Evolutionary conservation across 305 asterid genomes (phyloP).

Genomic region (Fraxinus xanthoxyloides): DNA sequence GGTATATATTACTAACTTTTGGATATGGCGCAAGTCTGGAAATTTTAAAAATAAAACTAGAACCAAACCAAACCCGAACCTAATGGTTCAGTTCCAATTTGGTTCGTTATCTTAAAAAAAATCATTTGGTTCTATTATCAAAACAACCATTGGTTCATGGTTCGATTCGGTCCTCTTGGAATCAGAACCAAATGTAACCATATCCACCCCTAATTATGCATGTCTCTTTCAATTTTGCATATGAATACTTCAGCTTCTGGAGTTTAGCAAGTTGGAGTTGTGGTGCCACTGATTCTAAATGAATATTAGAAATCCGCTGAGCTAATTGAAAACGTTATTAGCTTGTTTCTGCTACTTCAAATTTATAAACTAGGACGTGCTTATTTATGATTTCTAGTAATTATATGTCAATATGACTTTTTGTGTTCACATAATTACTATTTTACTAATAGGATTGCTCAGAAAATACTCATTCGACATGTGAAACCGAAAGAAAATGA

Average conservation of each 20-base stretch:
- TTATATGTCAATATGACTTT: conserved; percentile 13
- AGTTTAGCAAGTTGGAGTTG: background rate
- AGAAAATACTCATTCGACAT: conserved; percentile 36
- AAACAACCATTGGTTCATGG: background rate
- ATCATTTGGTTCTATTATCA: background rate
- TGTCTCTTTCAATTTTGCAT: background rate
- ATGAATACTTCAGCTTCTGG: background rate
- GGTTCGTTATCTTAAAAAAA: background rate
- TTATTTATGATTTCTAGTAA: background rate
- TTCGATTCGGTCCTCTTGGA: no score
- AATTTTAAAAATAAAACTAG: background rate
- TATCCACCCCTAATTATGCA: background rate
- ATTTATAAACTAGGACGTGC: background rate
- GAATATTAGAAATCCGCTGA: background rate
- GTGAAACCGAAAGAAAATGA: conserved; percentile 40
- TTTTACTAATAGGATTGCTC: conserved; percentile 52
- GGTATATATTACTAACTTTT: no score
- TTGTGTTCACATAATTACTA: background rate
- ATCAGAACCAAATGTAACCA: background rate
- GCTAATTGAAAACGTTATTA: background rate
- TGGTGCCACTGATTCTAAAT: background rate
- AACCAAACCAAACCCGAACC: background rate
- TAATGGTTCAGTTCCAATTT: background rate
- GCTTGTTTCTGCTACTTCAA: conserved; percentile 11
- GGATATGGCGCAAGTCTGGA: background rate